Conservation (phyloP, 768 basidiomycete genomes). For the Termitomyces sp. region DNA sequence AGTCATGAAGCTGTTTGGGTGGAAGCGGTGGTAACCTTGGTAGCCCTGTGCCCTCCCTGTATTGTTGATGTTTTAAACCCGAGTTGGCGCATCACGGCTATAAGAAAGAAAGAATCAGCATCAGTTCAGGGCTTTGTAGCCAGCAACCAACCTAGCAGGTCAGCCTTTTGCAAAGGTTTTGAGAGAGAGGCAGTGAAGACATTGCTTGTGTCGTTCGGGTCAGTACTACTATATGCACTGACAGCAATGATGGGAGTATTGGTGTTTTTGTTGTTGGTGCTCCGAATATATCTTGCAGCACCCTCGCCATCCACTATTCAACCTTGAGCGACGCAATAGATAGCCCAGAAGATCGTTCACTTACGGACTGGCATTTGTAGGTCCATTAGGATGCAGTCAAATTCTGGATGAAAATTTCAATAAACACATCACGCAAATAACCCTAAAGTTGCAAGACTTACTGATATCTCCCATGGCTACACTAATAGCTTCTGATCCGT, state of each 20-base stretch:
- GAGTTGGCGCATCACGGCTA: conserved; percentile 73
- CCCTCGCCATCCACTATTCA: conserved; percentile 83
- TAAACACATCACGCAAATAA: neutral
- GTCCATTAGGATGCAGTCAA: conserved; percentile 95
- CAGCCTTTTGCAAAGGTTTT: conserved; percentile 88
- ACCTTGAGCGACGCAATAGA: neutral
- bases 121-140: neutral
- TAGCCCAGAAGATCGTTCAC: conserved; percentile 23
- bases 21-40: conserved; percentile 43
- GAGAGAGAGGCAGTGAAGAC: conserved; percentile 79
- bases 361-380: conserved; percentile 90
- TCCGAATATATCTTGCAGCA: conserved; percentile 96
- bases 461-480: conserved; percentile 98
- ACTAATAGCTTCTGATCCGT: conserved; percentile 95
- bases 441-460: conserved; percentile 38
- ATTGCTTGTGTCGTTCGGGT: conserved; percentile 59
- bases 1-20: conserved; percentile 34
- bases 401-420: conserved; percentile 52
- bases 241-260: conserved; percentile 91
- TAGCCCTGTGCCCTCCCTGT: conserved; percentile 47
- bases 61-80: conserved; percentile 87
- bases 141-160: conserved; percentile 51
- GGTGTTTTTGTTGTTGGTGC: conserved; percentile 92
- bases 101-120: conserved; percentile 2
- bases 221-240: conserved; percentile 79